Percentiles rank a stretch among this genome's conserved stretches.
These are phyloP conservation scores for Ceratobasidium theobromae DNA, from an alignment of 1,284 basidiomycete species.

Conservation along the genomic window DNA sequence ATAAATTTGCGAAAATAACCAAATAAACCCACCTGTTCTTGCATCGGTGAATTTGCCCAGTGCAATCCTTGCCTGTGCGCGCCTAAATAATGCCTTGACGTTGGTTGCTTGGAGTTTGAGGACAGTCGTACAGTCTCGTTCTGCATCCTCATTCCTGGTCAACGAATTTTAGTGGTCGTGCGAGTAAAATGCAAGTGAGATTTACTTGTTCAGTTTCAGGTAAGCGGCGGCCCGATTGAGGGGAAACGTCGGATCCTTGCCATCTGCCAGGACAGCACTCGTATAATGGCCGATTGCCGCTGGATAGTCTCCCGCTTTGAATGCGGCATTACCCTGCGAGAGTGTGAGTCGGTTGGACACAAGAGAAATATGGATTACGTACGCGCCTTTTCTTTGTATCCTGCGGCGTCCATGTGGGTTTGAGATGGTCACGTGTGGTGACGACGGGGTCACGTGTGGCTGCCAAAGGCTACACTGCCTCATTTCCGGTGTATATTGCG, in stretches of 20 bases:
- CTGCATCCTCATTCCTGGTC: conserved; percentile 67
- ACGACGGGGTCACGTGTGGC: neutral
- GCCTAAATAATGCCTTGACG: conserved; percentile 69
- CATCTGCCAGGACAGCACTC: conserved; percentile 65
- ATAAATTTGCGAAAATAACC: neutral
- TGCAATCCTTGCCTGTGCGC: conserved; percentile 64
- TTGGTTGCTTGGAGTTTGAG: conserved; percentile 56
- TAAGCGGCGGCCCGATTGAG: conserved; percentile 82
- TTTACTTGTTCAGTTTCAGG: conserved; percentile 83
- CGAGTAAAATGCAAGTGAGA: conserved; percentile 23
- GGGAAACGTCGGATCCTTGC: conserved; percentile 63
- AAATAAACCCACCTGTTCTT: conserved; percentile 50
- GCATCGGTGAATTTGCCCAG: conserved; percentile 57
- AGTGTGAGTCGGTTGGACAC: neutral
- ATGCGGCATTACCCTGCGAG: conserved; percentile 59
- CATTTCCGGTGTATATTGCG: neutral
- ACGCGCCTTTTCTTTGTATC: conserved; percentile 20
- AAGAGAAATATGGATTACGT: neutral
- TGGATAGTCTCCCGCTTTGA: conserved; percentile 56
- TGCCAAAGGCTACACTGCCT: neutral
- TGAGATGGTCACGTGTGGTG: neutral
- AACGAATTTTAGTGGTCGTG: neutral
- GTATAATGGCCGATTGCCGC: conserved; percentile 69
- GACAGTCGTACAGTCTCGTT: conserved; percentile 66
- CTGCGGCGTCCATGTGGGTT: conserved; percentile 12